Evolutionary conservation across 2,329 filamentous ascomycete species (phyloP).

Genomic region (Xylariaceae sp.): DNA sequence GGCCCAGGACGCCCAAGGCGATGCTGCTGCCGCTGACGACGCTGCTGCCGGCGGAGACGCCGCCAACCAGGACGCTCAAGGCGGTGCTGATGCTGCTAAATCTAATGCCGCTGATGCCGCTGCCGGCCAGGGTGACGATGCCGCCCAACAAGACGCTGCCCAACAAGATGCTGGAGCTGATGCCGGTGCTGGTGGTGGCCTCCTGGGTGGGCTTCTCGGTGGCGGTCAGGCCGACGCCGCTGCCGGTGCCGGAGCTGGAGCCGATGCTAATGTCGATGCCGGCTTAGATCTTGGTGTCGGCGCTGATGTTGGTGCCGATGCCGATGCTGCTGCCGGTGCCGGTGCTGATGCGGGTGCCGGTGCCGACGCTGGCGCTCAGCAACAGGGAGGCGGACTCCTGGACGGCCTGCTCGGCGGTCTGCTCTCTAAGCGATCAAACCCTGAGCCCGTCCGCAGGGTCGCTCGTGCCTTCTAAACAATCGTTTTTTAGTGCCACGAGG

Average conservation of each 20-base stretch:
- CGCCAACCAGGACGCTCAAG: background rate
- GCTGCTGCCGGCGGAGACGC: too few relatives aligned
- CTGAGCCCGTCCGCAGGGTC: background rate
- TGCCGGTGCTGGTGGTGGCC: background rate
- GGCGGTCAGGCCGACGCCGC: too few relatives aligned
- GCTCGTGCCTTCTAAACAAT: background rate
- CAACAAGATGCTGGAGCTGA: background rate
- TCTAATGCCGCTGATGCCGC: too few relatives aligned
- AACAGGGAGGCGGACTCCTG: slow-evolving; percentile 7
- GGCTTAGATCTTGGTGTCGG: too few relatives aligned
- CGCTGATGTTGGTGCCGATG: background rate
- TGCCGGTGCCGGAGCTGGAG: too few relatives aligned
- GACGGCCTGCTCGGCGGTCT: slow-evolving; percentile 8
- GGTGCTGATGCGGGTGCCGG: background rate
- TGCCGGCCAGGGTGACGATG: background rate
- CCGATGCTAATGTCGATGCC: too few relatives aligned
- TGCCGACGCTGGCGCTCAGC: background rate
- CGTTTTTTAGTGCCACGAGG: background rate
- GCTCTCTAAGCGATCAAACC: background rate
- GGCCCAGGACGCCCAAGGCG: too few relatives aligned
- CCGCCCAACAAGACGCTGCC: background rate
- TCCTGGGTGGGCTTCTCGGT: background rate
- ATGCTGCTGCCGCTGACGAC: background rate
- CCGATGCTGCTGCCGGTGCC: background rate
- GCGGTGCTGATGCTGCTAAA: too few relatives aligned